A percentile compares a stretch with the other conserved stretches of the same genome.
Conservation (phyloP, 1,139 yeast genomes). For the Zygosaccharomyces sapae region DNA sequence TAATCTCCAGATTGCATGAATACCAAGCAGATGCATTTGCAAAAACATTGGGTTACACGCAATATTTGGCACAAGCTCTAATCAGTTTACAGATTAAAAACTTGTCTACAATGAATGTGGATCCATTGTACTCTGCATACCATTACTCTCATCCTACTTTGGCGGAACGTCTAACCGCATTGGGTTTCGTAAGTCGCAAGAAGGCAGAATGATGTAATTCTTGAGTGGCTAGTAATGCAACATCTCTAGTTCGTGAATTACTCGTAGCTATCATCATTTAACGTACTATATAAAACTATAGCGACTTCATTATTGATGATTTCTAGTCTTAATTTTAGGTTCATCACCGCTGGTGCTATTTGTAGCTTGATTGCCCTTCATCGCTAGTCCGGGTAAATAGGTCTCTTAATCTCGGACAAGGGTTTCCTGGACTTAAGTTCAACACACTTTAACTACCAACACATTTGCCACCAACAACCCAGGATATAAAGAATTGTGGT, state of each 20-base stretch:
- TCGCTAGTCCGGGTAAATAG: not conserved
- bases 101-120: slow-evolving; percentile 79
- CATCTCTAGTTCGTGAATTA: too few species aligned
- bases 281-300: too few species aligned
- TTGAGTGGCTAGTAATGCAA: not conserved
- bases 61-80: slow-evolving; percentile 66
- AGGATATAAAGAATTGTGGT: not conserved
- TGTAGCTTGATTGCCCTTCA: not conserved
- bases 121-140: slow-evolving; percentile 83
- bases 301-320: too few species aligned
- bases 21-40: slow-evolving; percentile 92
- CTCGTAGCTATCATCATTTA: too few species aligned
- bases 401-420: not conserved
- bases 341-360: not conserved
- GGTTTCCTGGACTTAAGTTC: not conserved
- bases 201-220: slow-evolving; percentile 29
- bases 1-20: slow-evolving; percentile 78
- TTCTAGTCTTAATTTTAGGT: too few species aligned
- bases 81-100: slow-evolving; percentile 75
- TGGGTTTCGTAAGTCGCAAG: slow-evolving; percentile 50
- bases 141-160: slow-evolving; percentile 88
- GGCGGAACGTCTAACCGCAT: slow-evolving; percentile 78
- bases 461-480: slow-evolving; percentile 9
- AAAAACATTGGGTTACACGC: slow-evolving; percentile 62
- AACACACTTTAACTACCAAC: not conserved